A percentile compares a stretch with the other conserved stretches of the same genome.
phyloP scores from a whole-genome alignment of 768 basidiomycete genomes.

The Naganishia antarctica region DNA sequence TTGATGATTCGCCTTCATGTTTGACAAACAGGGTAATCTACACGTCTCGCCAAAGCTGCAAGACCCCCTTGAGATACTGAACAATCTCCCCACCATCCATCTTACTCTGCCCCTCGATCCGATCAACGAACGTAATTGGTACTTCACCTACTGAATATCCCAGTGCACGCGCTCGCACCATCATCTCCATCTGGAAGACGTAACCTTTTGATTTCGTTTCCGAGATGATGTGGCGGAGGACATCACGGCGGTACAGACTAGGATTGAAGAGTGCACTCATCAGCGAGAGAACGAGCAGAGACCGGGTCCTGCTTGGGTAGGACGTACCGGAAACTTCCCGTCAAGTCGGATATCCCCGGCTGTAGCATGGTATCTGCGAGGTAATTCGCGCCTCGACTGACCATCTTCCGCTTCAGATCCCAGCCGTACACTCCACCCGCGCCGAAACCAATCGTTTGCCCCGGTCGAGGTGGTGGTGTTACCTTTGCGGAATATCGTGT shows the following conservation, averaged over 20 bases:
- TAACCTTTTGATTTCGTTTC: conserved; percentile 82
- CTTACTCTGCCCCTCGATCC: conserved; percentile 90
- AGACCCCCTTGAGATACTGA: conserved; percentile 78
- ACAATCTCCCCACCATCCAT: conserved; percentile 82
- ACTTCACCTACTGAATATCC: conserved; percentile 85
- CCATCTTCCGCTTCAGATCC: conserved; percentile 83
- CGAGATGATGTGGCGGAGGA: conserved; percentile 75
- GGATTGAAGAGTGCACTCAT: too few species aligned
- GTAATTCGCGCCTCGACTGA: conserved; percentile 83
- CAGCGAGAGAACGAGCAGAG: neutral
- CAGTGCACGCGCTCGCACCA: conserved; percentile 76
- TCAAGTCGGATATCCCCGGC: conserved; percentile 83
- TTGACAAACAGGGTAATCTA: conserved; percentile 48
- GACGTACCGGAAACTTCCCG: conserved; percentile 78
- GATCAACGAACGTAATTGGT: conserved; percentile 90
- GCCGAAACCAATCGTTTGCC: conserved; percentile 50
- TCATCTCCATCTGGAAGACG: conserved; percentile 98
- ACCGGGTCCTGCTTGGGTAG: neutral
- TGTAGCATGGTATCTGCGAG: conserved; percentile 77
- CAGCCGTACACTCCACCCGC: conserved; percentile 88
- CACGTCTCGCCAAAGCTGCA: conserved; percentile 68
- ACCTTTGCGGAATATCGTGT: conserved; percentile 65
- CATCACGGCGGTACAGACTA: conserved; percentile 71
- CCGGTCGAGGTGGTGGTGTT: conserved; percentile 34
- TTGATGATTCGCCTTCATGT: too few species aligned